Evolutionary conservation across 495 filamentous ascomycete genomes (phyloP).

Genomic region (Aspergillus asperescens): DNA sequence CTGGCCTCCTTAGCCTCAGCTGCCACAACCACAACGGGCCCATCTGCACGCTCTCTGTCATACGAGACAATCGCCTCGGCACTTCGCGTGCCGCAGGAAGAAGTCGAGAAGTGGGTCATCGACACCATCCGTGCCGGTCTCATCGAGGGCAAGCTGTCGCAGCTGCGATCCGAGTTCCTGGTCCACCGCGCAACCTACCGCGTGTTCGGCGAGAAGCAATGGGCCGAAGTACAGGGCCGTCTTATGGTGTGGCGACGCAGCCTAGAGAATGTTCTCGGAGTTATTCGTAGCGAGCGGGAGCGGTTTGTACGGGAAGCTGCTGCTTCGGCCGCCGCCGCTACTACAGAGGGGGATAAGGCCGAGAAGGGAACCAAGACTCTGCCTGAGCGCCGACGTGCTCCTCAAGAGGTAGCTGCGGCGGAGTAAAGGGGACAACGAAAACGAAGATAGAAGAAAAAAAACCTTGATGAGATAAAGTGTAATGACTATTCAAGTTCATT

Average conservation of each 20-base stretch:
- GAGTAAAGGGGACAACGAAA: neutral
- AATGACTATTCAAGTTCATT: constrained; percentile 12
- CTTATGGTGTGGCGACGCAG: constrained; percentile 85
- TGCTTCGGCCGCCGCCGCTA: constrained; percentile 23
- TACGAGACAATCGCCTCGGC: constrained; percentile 77
- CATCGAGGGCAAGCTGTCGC: constrained; percentile 89
- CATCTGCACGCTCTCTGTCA: constrained; percentile 73
- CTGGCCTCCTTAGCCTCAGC: constrained; percentile 82
- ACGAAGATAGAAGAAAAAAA: neutral
- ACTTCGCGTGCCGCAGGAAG: constrained; percentile 70
- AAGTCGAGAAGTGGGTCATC: constrained; percentile 97
- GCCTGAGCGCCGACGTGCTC: constrained; percentile 30
- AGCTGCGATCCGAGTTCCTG: constrained; percentile 85
- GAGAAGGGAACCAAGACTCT: constrained; percentile 31
- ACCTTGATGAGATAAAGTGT: constrained; percentile 12
- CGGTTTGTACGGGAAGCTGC: constrained; percentile 46
- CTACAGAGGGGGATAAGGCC: constrained; percentile 20
- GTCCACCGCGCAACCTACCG: constrained; percentile 92
- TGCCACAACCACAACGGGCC: constrained; percentile 23
- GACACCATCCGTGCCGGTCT: constrained; percentile 93
- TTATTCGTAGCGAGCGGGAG: constrained; percentile 73
- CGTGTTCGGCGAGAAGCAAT: constrained; percentile 96
- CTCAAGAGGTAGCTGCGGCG: constrained; percentile 6
- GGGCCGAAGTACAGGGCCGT: constrained; percentile 83
- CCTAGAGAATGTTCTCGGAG: constrained; percentile 65